Evolutionary conservation across 176 grass and related monocot genomes (phyloP).

Genomic region (Tillandsia leiboldiana): DNA sequence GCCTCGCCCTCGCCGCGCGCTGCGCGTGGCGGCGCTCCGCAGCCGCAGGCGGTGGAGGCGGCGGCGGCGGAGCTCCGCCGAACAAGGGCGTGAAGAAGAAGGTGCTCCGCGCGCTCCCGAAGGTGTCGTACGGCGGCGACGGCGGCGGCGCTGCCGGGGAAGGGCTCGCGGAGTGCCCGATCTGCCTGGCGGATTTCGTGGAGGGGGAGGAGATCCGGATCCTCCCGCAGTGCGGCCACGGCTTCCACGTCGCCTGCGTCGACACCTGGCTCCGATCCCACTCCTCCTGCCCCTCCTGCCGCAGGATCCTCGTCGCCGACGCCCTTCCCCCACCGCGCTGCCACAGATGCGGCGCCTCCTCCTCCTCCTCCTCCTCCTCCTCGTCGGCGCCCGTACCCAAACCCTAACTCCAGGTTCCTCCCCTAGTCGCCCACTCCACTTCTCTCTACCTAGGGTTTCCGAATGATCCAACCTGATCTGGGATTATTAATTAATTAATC

Average conservation of each 20-base stretch:
- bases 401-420: slow-evolving; percentile 43
- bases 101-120: slow-evolving; percentile 43
- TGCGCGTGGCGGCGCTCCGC: slow-evolving; percentile 42
- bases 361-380: slow-evolving; percentile 11
- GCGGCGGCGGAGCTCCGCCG: neutral
- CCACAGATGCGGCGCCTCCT: slow-evolving; percentile 50
- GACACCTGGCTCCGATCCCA: slow-evolving; percentile 62
- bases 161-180: slow-evolving; percentile 45
- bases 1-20: slow-evolving; percentile 45
- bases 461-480: neutral
- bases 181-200: slow-evolving; percentile 59
- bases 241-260: slow-evolving; percentile 56
- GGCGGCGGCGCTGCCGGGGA: slow-evolving; percentile 1
- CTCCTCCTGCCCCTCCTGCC: slow-evolving; percentile 73
- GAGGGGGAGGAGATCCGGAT: slow-evolving; percentile 56
- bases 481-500: neutral
- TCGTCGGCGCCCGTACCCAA: slow-evolving; percentile 14
- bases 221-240: slow-evolving; percentile 61
- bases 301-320: slow-evolving; percentile 41
- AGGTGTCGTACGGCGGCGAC: slow-evolving; percentile 33
- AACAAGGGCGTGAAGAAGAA: slow-evolving; percentile 71
- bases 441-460: neutral
- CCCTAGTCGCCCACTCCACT: slow-evolving; percentile 30
- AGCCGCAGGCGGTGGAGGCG: neutral
- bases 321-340: slow-evolving; percentile 24